Percentiles rank a stretch among this genome's conserved stretches.
Conservation (phyloP, 2,329 filamentous ascomycete genomes). For the Pseudogymnoascus destructans region DNA sequence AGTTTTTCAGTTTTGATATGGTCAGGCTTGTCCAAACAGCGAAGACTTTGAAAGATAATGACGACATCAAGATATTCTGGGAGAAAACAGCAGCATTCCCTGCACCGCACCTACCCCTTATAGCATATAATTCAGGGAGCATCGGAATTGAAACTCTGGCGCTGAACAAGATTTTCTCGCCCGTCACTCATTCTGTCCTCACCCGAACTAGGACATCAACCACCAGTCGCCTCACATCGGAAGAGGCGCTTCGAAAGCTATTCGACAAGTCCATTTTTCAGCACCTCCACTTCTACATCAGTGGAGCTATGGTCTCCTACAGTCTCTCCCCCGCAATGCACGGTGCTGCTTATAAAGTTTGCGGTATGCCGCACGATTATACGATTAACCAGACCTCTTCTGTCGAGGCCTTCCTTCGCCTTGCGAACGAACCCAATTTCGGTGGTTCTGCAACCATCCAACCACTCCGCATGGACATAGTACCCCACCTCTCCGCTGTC, state of each 20-base stretch:
- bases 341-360: conserved; percentile 51
- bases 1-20: conserved; percentile 39
- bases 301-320: conserved; percentile 59
- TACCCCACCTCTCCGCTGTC: conserved; percentile 49
- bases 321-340: conserved; percentile 70
- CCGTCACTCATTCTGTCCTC: conserved; percentile 36
- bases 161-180: conserved; percentile 43
- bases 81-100: conserved; percentile 17
- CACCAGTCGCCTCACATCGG: neutral
- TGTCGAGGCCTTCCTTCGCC: conserved; percentile 47
- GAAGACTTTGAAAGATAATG: conserved; percentile 37
- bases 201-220: neutral
- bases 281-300: conserved; percentile 58
- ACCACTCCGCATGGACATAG: conserved; percentile 62
- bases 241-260: conserved; percentile 50
- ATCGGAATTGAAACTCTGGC: conserved; percentile 40
- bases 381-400: conserved; percentile 48
- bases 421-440: conserved; percentile 53
- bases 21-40: conserved; percentile 42
- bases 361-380: conserved; percentile 58
- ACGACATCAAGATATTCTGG: conserved; percentile 23
- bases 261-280: conserved; percentile 55
- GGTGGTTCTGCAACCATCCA: conserved; percentile 60
- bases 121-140: conserved; percentile 43
- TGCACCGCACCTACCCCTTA: conserved; percentile 26